phyloP scores from a whole-genome alignment of 1,284 basidiomycete genomes.

The Schizophyllum amplum region DNA sequence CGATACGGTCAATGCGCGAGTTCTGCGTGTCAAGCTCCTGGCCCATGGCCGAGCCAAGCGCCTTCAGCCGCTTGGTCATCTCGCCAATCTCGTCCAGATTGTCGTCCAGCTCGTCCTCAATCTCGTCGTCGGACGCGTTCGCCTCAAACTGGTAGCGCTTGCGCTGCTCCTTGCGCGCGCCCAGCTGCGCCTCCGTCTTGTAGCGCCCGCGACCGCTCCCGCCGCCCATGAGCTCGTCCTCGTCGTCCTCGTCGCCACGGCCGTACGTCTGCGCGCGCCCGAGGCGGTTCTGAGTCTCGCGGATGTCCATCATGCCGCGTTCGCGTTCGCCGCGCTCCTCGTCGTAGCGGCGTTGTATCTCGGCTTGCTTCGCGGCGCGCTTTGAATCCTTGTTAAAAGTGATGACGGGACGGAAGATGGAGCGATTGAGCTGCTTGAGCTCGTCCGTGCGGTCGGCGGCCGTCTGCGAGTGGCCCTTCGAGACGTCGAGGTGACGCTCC shows the following conservation, averaged over 20 bases:
- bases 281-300: slow-evolving; percentile 82
- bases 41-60: slow-evolving; percentile 79
- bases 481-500: slow-evolving; percentile 90
- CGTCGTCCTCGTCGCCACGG: slow-evolving; percentile 32
- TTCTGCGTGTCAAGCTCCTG: slow-evolving; percentile 78
- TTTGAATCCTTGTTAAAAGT: slow-evolving; percentile 91
- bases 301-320: slow-evolving; percentile 78
- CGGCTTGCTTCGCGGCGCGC: slow-evolving; percentile 85
- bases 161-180: slow-evolving; percentile 58
- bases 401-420: slow-evolving; percentile 91
- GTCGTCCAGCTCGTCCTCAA: slow-evolving; percentile 87
- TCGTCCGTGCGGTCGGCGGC: slow-evolving; percentile 94
- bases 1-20: slow-evolving; percentile 58
- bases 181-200: slow-evolving; percentile 39
- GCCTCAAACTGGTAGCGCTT: slow-evolving; percentile 91
- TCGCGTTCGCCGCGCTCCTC: slow-evolving; percentile 85
- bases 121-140: slow-evolving; percentile 92
- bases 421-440: slow-evolving; percentile 88
- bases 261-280: slow-evolving; percentile 67
- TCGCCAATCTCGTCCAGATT: slow-evolving; percentile 88
- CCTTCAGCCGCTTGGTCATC: slow-evolving; percentile 78
- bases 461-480: slow-evolving; percentile 83
- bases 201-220: slow-evolving; percentile 29
- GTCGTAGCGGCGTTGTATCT: slow-evolving; percentile 81
- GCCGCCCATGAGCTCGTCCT: slow-evolving; percentile 36